These are phyloP conservation scores for Aureobasidium melanogenum DNA, from an alignment of 2,329 filamentous ascomycete species.

Conservation along the genomic window DNA sequence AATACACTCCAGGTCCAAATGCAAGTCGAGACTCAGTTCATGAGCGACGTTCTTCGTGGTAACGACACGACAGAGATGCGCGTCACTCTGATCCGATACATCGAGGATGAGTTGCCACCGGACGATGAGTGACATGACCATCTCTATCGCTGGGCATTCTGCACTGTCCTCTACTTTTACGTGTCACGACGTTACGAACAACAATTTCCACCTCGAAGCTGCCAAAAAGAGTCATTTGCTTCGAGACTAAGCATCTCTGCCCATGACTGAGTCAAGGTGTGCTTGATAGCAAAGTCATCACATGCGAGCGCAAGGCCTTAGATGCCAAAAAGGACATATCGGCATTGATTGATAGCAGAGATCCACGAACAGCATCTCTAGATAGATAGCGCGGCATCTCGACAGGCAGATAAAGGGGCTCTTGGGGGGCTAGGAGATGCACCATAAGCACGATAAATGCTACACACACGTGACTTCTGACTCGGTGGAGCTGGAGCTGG, in stretches of 20 bases:
- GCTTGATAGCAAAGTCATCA: neutral
- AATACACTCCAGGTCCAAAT: constrained; percentile 62
- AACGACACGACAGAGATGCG: constrained; percentile 98
- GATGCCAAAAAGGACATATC: neutral
- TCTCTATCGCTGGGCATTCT: neutral
- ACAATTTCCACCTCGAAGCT: neutral
- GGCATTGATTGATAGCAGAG: neutral
- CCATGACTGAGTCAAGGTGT: neutral
- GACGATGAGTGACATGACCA: constrained; percentile 70
- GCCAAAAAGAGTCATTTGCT: neutral
- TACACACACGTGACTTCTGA: neutral
- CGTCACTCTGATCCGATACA: constrained; percentile 82
- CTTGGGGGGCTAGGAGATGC: neutral
- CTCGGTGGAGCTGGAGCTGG: neutral
- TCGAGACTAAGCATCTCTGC: neutral
- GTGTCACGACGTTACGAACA: constrained; percentile 1
- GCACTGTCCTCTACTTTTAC: neutral
- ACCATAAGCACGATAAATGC: constrained; percentile 4
- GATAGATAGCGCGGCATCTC: neutral
- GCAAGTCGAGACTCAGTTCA: constrained; percentile 95
- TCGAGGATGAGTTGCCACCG: constrained; percentile 93
- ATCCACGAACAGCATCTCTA: neutral
- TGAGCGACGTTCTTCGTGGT: constrained; percentile 83
- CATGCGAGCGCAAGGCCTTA: neutral
- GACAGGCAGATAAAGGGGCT: neutral